These are phyloP conservation scores for Aspergillus haitiensis DNA, from an alignment of 495 filamentous ascomycete genomes.

Conservation along the genomic window DNA sequence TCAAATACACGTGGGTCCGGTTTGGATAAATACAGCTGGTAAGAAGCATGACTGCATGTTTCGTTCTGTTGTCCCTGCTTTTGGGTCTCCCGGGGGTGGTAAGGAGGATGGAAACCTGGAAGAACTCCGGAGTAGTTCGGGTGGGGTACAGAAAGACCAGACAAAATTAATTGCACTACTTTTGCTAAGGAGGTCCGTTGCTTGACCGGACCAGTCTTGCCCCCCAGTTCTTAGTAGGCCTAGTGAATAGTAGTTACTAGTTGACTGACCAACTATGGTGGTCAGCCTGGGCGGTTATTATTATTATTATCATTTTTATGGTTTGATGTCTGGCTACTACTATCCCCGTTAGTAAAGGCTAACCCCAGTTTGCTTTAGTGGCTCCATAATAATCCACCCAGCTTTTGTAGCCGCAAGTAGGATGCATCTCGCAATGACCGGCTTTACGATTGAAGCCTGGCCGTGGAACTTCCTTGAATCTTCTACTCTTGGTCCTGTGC, in stretches of 20 bases:
- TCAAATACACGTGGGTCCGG: slow-evolving; percentile 25
- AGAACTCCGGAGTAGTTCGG: background rate
- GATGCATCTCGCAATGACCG: slow-evolving; percentile 9
- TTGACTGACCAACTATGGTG: slow-evolving; percentile 6
- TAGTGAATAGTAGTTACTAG: background rate
- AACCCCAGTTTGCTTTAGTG: slow-evolving; percentile 17
- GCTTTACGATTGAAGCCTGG: slow-evolving; percentile 4
- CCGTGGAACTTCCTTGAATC: slow-evolving; percentile 20
- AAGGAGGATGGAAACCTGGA: background rate
- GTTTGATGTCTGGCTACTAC: slow-evolving; percentile 3
- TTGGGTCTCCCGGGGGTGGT: slow-evolving; percentile 3
- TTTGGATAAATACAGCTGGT: slow-evolving; percentile 22
- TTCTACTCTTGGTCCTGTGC: slow-evolving; percentile 12
- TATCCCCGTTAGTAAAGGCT: background rate
- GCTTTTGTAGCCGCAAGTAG: slow-evolving; percentile 28
- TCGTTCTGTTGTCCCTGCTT: background rate
- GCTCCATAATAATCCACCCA: slow-evolving; percentile 21
- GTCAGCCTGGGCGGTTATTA: slow-evolving; percentile 18
- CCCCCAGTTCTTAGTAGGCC: slow-evolving; percentile 7
- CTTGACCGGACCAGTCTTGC: background rate
- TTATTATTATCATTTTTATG: slow-evolving; percentile 7
- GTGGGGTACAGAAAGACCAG: slow-evolving; percentile 1
- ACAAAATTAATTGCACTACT: slow-evolving; percentile 5
- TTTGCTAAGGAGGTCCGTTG: background rate
- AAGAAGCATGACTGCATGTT: slow-evolving; percentile 4